Evolutionary conservation across 2,329 filamentous ascomycete species (phyloP), one percentile per base, ranked within the genome.

Genomic region (Cladosporium sp.): DNA sequence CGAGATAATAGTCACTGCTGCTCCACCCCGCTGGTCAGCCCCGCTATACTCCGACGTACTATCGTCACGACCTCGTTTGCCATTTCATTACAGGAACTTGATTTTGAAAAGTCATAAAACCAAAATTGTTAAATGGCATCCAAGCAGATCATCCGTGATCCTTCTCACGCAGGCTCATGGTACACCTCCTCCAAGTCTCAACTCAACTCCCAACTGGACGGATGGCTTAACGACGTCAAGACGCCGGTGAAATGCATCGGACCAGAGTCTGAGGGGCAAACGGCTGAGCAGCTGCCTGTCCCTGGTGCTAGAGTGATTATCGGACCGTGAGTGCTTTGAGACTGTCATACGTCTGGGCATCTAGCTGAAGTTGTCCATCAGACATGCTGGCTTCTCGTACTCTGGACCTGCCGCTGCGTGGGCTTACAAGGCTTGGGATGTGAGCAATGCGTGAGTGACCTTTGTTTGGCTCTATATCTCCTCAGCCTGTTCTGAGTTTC

Each of bases 311-410:
- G 89, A 69, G 77, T 93, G 11, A 85, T 98, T 52, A 96, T 98
- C 67, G 90, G 90, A 56, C 93, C 93, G 92, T 96, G 80, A 58
- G 64, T 61, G 14, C 45, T n/a, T 19, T 18, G 32, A n/a, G 6
- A 2, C n/a, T 32, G 13, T 43, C 33, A 55, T 31, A 18, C 10
- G 38, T 41, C 18, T 38, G 43, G 11, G 11, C 28, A 14, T 19
- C 9, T n/a, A 32, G 14, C 45, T 53, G 54, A 54, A 56, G 49
- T 18, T 11, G 34, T 55, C 11, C 18, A 8, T 32, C 62, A 96
- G 92, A 56, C 93, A 98, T 70, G 93, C 93, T 55, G 93, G 93
- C 56, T 98, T 95, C 73, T 75, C 81, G 2, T 97, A 92, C 75
- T 98, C 93, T 3, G 93, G 93, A 7, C 82, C 85, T 37, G 92